Conservation (phyloP, 495 filamentous ascomycete species). For the Penicillium cinerascens region DNA sequence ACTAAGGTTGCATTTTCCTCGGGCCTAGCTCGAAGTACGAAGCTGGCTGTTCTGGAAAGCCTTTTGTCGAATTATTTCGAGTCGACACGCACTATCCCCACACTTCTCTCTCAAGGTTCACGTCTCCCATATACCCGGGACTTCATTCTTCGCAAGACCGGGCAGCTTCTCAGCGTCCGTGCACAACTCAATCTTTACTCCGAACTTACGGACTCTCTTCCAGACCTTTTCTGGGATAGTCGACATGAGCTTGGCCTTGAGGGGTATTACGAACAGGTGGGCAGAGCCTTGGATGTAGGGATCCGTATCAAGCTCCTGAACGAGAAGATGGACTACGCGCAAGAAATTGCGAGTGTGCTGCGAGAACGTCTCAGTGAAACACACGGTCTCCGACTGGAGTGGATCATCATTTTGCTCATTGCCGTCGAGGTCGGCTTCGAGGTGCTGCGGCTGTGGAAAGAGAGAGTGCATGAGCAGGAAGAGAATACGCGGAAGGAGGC, state of each 20-base stretch:
- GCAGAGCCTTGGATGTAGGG: constrained; percentile 85
- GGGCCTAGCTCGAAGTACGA: constrained; percentile 91
- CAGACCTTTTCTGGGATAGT: constrained; percentile 96
- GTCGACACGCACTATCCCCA: constrained; percentile 76
- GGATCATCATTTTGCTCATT: constrained; percentile 95
- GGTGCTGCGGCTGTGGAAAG: constrained; percentile 58
- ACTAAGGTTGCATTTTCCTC: constrained; percentile 97
- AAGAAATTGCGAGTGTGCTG: constrained; percentile 88
- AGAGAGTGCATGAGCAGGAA: constrained; percentile 45
- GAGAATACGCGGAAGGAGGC: constrained; percentile 33
- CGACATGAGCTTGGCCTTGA: constrained; percentile 82
- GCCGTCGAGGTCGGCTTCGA: constrained; percentile 82
- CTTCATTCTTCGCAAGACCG: constrained; percentile 89
- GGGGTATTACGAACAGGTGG: constrained; percentile 91
- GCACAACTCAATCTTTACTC: constrained; percentile 96
- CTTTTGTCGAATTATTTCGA: constrained; percentile 80
- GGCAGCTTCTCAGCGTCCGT: constrained; percentile 83
- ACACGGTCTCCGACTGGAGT: constrained; percentile 83
- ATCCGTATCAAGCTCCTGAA: constrained; percentile 89
- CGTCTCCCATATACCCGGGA: constrained; percentile 66
- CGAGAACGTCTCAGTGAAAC: constrained; percentile 86
- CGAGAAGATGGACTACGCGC: constrained; percentile 96
- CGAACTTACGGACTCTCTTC: constrained; percentile 90
- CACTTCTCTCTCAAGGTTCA: constrained; percentile 60
- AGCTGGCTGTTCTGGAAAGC: constrained; percentile 87